Evolutionary conservation across 805 yeast genomes (phyloP).

Genomic region (Zygoascus tannicola): DNA sequence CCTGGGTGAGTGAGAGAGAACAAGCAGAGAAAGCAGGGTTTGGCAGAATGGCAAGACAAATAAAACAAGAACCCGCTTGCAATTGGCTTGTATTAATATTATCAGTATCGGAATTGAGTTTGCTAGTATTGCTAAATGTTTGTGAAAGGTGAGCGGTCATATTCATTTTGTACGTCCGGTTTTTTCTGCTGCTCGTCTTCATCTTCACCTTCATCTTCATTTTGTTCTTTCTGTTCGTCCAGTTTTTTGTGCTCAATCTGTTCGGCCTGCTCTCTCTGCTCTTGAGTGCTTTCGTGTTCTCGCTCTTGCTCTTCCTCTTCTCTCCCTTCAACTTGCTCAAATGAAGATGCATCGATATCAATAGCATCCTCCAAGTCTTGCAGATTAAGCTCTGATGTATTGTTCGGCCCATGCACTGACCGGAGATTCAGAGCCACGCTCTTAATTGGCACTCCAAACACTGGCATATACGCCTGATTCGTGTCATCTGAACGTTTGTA

Average conservation of each 20-base stretch:
- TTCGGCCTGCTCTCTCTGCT: neutral
- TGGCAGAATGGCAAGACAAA: too few relatives aligned
- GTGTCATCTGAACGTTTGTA: neutral
- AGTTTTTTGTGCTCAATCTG: neutral
- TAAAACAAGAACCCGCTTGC: too few relatives aligned
- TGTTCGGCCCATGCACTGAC: conserved; percentile 16
- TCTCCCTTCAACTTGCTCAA: neutral
- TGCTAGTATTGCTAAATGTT: too few relatives aligned
- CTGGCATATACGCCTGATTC: neutral
- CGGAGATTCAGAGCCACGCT: conserved; percentile 17
- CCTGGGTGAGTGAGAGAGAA: neutral
- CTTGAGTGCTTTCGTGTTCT: too few relatives aligned
- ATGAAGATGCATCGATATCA: neutral
- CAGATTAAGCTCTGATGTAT: neutral
- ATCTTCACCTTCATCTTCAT: neutral
- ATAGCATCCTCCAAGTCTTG: neutral
- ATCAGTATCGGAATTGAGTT: too few relatives aligned
- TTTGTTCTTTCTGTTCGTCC: neutral
- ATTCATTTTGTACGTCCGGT: too few relatives aligned
- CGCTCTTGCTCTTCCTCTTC: too few relatives aligned
- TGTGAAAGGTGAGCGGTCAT: too few relatives aligned
- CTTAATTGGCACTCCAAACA: conserved; percentile 12
- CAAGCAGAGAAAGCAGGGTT: too few relatives aligned
- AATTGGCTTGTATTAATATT: neutral
- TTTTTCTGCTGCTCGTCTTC: neutral